phyloP scores from a whole-genome alignment of 2,329 filamentous ascomycete genomes.

The Aspergillus calidoustus region DNA sequence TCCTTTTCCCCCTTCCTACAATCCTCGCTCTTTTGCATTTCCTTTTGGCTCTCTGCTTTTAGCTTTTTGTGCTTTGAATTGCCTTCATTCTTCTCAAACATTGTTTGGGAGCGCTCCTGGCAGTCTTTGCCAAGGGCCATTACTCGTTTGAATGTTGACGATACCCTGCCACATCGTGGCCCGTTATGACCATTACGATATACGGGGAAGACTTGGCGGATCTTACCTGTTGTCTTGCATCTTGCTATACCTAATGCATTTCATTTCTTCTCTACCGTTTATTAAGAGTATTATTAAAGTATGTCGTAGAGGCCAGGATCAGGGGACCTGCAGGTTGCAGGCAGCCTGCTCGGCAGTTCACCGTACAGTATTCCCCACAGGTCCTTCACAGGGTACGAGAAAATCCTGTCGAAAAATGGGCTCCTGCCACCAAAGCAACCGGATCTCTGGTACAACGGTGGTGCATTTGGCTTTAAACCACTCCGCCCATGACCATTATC shows the following conservation, averaged over 20 bases:
- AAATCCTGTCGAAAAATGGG: no score
- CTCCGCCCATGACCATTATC: no score
- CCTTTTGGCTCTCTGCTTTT: constrained; percentile 3
- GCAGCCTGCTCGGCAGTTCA: no score
- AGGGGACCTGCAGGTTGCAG: no score
- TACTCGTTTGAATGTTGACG: constrained; percentile 26
- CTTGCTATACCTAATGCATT: not conserved
- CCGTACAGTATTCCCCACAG: no score
- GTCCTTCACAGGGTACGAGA: no score
- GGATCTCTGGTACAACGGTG: no score
- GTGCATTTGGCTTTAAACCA: no score
- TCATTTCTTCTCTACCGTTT: not conserved
- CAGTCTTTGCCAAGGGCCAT: constrained; percentile 11
- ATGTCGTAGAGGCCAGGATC: not conserved
- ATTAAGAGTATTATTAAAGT: not conserved
- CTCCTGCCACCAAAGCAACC: no score
- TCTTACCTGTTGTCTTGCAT: constrained; percentile 12
- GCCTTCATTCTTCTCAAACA: constrained; percentile 4
- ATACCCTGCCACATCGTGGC: constrained; percentile 31
- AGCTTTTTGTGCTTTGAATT: constrained; percentile 6
- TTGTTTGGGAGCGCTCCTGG: not conserved
- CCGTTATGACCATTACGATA: constrained; percentile 31
- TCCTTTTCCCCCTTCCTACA: not conserved
- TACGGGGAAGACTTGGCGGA: constrained; percentile 12
- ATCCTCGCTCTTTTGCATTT: constrained; percentile 2